Evolutionary conservation across 2,329 filamentous ascomycete genomes (phyloP).

Genomic region (Aspergillus terreus): DNA sequence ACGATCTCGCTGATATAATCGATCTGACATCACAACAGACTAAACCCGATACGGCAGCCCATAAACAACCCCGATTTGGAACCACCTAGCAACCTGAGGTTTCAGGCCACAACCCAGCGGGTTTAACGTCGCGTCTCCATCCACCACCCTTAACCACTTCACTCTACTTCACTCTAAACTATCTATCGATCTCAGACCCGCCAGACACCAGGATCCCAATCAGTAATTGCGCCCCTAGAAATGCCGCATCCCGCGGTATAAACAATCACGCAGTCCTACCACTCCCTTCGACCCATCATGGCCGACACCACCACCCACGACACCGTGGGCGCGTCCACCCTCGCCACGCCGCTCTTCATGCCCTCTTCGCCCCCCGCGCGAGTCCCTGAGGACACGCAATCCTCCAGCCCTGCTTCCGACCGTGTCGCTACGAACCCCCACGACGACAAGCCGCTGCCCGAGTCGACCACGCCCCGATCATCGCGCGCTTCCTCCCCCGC

Average conservation of each 20-base stretch:
- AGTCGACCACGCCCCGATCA: constrained; percentile 10
- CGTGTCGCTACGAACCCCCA: constrained; percentile 8
- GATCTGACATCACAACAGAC: not conserved
- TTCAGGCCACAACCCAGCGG: not conserved
- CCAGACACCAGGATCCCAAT: not conserved
- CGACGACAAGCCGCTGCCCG: not conserved
- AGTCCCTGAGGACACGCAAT: constrained; percentile 1
- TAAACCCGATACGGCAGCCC: not conserved
- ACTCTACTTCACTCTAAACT: not conserved
- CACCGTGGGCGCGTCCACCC: constrained; percentile 38
- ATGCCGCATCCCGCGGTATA: not conserved
- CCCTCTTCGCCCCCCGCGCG: constrained; percentile 31
- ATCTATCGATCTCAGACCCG: not conserved
- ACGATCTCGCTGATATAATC: not conserved
- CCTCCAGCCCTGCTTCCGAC: constrained; percentile 24
- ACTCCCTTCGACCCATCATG: constrained; percentile 26
- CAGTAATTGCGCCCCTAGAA: not conserved
- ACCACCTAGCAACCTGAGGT: not conserved
- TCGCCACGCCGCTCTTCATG: constrained; percentile 35
- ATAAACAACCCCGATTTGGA: not conserved
- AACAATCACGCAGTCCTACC: constrained; percentile 1
- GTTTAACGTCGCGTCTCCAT: not conserved
- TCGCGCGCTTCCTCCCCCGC: constrained; percentile 20
- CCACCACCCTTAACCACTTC: not conserved
- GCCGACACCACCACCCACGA: constrained; percentile 39